Percentiles rank a stretch among this genome's conserved stretches.
Evolutionary conservation across 768 basidiomycete species (phyloP).

Genomic region (Strobilomyces confusus): DNA sequence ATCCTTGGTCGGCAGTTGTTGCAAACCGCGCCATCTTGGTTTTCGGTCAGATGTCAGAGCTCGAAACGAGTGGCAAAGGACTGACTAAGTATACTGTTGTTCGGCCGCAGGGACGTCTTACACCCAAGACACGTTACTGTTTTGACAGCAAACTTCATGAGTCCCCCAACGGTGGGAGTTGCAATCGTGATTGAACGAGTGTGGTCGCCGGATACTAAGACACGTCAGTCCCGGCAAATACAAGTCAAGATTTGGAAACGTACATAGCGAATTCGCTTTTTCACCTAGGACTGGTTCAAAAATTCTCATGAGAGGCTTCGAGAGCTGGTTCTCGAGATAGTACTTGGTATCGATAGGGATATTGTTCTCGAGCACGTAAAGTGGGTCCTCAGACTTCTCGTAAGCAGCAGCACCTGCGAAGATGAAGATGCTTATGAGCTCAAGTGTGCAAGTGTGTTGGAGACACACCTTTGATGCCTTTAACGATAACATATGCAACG

Average conservation of each 20-base stretch:
- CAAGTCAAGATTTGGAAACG: constrained; percentile 26
- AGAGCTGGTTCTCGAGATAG: constrained; percentile 96
- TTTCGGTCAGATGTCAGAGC: constrained; percentile 3
- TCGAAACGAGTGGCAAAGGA: neutral
- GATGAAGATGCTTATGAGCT: neutral
- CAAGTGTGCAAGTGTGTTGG: neutral
- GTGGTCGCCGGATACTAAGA: constrained; percentile 89
- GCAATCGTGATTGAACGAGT: constrained; percentile 95
- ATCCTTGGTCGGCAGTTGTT: constrained; percentile 85
- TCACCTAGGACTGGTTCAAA: constrained; percentile 98
- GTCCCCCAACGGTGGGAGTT: constrained; percentile 90
- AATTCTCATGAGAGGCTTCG: constrained; percentile 94
- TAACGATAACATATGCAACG: constrained; percentile 98
- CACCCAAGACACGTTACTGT: constrained; percentile 94
- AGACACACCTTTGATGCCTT: constrained; percentile 82
- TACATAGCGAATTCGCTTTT: constrained; percentile 79
- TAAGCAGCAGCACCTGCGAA: constrained; percentile 89
- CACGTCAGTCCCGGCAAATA: constrained; percentile 2
- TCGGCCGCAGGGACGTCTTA: constrained; percentile 78
- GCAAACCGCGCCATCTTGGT: constrained; percentile 85
- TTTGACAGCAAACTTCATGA: constrained; percentile 99
- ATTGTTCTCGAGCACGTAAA: constrained; percentile 97
- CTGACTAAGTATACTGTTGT: constrained; percentile 72
- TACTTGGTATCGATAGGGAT: constrained; percentile 98
- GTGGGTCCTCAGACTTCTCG: constrained; percentile 97